A percentile compares a stretch with the other conserved stretches of the same genome.
Conservation (phyloP, 345 rosid species). For the Moricandia arvensis region DNA sequence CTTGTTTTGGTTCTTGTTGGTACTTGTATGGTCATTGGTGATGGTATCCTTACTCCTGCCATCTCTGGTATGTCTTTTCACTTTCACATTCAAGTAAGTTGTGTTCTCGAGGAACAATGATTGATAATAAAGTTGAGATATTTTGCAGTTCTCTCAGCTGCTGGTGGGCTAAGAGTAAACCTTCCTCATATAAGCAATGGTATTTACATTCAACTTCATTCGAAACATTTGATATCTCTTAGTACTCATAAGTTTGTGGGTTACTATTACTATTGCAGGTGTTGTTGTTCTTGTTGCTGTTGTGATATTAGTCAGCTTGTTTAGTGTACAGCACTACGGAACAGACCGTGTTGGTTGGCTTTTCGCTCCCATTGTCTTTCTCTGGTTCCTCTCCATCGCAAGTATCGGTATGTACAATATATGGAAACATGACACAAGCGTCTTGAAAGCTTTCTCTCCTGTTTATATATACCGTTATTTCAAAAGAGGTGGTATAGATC, state of each 20-base stretch:
- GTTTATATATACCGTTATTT: slow-evolving; percentile 63
- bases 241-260: neutral
- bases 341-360: slow-evolving; percentile 84
- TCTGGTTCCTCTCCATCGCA: slow-evolving; percentile 81
- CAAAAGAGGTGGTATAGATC: slow-evolving; percentile 60
- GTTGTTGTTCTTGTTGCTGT: slow-evolving; percentile 76
- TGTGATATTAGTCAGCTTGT: slow-evolving; percentile 57
- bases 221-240: neutral
- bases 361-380: slow-evolving; percentile 79
- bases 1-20: slow-evolving; percentile 82
- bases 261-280: slow-evolving; percentile 45
- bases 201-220: slow-evolving; percentile 25
- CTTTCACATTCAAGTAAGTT: neutral
- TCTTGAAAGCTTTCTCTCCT: slow-evolving; percentile 82
- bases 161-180: slow-evolving; percentile 87
- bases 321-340: slow-evolving; percentile 78
- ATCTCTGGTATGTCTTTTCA: slow-evolving; percentile 56
- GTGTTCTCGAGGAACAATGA: neutral
- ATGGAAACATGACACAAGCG: slow-evolving; percentile 57
- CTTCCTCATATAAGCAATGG: slow-evolving; percentile 67
- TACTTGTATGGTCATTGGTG: slow-evolving; percentile 86
- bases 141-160: slow-evolving; percentile 85
- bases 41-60: slow-evolving; percentile 88
- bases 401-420: slow-evolving; percentile 76
- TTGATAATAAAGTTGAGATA: neutral